Percentiles rank a stretch among this genome's conserved stretches.
Evolutionary conservation across 148 eudicot species (phyloP).

Genomic region (Camellia granthamiana): DNA sequence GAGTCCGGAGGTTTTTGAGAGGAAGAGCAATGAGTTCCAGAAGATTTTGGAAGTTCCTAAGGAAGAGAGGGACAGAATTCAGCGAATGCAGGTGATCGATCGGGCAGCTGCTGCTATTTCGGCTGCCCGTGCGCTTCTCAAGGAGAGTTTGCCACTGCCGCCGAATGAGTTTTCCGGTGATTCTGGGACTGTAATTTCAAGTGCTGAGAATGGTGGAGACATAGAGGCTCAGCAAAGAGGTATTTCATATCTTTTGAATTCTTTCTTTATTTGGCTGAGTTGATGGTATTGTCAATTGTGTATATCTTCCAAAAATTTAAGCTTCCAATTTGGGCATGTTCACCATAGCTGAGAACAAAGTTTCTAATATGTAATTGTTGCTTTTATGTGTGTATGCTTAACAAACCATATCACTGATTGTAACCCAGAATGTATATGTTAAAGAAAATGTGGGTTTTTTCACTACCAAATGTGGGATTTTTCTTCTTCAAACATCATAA

Average conservation of each 20-base stretch:
- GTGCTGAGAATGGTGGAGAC: slow-evolving; percentile 11
- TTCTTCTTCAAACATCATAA: not conserved
- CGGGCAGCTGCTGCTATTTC: slow-evolving; percentile 91
- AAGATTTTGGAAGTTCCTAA: slow-evolving; percentile 66
- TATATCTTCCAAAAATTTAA: not conserved
- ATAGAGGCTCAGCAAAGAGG: slow-evolving; percentile 23
- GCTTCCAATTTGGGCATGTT: not conserved
- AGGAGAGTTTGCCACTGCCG: slow-evolving; percentile 26
- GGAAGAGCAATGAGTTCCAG: slow-evolving; percentile 56
- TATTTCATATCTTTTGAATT: not conserved
- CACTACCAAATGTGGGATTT: not conserved
- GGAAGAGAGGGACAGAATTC: slow-evolving; percentile 77
- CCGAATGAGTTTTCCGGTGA: not conserved
- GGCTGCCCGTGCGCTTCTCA: slow-evolving; percentile 63
- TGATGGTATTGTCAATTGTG: not conserved
- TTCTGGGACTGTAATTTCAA: not conserved
- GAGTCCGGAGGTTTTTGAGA: slow-evolving; percentile 47
- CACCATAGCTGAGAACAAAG: not conserved
- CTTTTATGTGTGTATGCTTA: not conserved
- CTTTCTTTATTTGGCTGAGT: not conserved
- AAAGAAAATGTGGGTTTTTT: not conserved
- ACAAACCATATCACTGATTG: not conserved
- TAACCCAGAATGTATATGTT: not conserved
- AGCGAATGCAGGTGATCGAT: slow-evolving; percentile 88
- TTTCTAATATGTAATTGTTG: not conserved